Base-by-base conservation (phyloP, 2,329 filamentous ascomycete species). In the Trichoderma atroviride region DNA sequence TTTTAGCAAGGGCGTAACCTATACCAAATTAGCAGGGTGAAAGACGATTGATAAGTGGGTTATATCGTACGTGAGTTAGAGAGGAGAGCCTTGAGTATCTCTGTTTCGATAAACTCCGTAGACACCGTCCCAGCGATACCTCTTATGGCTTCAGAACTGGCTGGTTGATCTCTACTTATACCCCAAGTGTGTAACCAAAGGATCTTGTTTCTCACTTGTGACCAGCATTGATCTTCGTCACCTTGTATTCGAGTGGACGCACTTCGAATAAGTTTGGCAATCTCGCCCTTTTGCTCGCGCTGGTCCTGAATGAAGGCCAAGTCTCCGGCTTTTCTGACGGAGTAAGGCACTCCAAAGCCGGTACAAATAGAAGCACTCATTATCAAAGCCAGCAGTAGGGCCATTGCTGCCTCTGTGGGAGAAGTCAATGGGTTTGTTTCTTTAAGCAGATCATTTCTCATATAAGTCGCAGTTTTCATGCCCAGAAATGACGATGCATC, bases 101-200 rank as follows among this genome's bases (percentile, higher is more conserved):
- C 91, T 2, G 84, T 84, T 77, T 96, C 92, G 19, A 95, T 81
- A 11, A 85, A 86, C 6, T 87, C 85, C 66, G 81, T 83, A 16
- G 85, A 80, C 4, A 96, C 81, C 71, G 84, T 85, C 1, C 90
- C 88, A 70, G 90, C 85, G 2, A 91, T 81, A 27, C 92, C 91
- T 11, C 88, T 81, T 27, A 89, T 87, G 47, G 81, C 80, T 31
- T 79, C 81, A 16, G 50, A 6, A 33, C n/a, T 33, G 31, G 14
- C 22, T 24, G 43, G 5, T 29, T 40, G 58, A 22, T 50, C 35
- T 24, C 75, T 76, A 24, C 71, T 63, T n/a, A 73, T n/a, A 29
- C 89, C 89, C 92, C 92, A 94, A 74, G 86, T 86, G 75, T 89
- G 88, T 35, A 95, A 82, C 92, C 92, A 95, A 4, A 93, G 76